These are phyloP conservation scores for Thinopyrum elongatum DNA, from an alignment of 176 grass and related monocot genomes.

Conservation along the genomic window DNA sequence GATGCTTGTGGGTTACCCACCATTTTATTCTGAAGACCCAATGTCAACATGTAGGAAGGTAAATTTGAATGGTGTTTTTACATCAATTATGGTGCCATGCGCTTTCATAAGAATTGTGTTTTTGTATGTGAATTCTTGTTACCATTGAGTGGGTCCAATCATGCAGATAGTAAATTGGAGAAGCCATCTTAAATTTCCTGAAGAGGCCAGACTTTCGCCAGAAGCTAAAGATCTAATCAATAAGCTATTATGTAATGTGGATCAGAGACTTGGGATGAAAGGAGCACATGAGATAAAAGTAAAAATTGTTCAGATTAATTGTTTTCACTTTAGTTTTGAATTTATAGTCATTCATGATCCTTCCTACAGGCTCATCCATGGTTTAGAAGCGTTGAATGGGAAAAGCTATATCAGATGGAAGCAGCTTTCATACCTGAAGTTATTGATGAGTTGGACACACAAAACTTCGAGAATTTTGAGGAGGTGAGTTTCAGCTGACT, in stretches of 20 bases:
- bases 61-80: conserved; percentile 7
- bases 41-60: conserved; percentile 98
- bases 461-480: conserved; percentile 89
- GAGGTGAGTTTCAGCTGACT: conserved; percentile 39
- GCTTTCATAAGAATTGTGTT: neutral
- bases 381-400: conserved; percentile 71
- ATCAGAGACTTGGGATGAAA: conserved; percentile 78
- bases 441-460: conserved; percentile 75
- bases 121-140: conserved; percentile 16
- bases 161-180: conserved; percentile 97
- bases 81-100: neutral
- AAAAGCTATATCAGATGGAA: conserved; percentile 85
- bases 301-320: neutral
- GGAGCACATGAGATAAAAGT: conserved; percentile 95
- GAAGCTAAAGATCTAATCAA: conserved; percentile 87
- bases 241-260: conserved; percentile 83
- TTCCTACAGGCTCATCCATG: conserved; percentile 71
- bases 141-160: neutral
- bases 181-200: conserved; percentile 88
- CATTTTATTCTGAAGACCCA: conserved; percentile 97
- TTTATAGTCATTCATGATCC: neutral
- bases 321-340: neutral
- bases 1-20: conserved; percentile 97
- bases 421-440: conserved; percentile 87
- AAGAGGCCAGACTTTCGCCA: conserved; percentile 75